Evolutionary conservation across 345 rosid species (phyloP), one percentile per base, ranked within the genome.

Genomic region (Citrus mangshanensis): DNA sequence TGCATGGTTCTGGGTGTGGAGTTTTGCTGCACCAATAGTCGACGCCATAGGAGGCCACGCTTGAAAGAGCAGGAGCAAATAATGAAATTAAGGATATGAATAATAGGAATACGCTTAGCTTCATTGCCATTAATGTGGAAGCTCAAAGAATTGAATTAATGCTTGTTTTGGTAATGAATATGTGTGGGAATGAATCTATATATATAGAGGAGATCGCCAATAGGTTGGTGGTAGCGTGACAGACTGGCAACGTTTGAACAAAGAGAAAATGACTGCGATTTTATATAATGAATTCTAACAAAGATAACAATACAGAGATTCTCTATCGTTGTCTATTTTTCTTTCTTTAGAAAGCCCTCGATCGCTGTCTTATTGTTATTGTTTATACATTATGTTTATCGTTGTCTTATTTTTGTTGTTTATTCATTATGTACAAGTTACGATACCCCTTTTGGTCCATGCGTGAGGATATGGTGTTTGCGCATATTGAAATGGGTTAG

Each of bases 1-100:
- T 90, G 88, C 98, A 93, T 61, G 92, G 86, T 10, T 87, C 84
- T 9, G 93, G 92, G 79, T 93, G 46, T 54, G 98, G 97, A 68
- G 96, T 91, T 81, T 88, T 81, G 84, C 78, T 68, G 83, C 98
- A 94, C 96, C 95, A 93, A 78, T 81, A 85, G 75, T 85, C 82
- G 61, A 93, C 82, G 51, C 74, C 77, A 46, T 68, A 10, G n/a
- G 81, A 65, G 72, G 81, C 21, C 16, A 56, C 37, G 9, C 49
- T 55, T 1, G 85, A 81, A 2, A 77, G 61, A n/a, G 81, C 30
- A 42, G 84, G 77, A 0, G 81, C 58, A 54, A 76, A 34, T 19
- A 83, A 56, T 5, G 82, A 68, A 55, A 75, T 34, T 6, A 80
- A 73, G 37, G 60, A 78, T 9, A 78, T 34, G 27, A 61, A 7